These are phyloP conservation scores for Cercis canadensis DNA, from an alignment of 306 rosid species.

Conservation along the genomic window DNA sequence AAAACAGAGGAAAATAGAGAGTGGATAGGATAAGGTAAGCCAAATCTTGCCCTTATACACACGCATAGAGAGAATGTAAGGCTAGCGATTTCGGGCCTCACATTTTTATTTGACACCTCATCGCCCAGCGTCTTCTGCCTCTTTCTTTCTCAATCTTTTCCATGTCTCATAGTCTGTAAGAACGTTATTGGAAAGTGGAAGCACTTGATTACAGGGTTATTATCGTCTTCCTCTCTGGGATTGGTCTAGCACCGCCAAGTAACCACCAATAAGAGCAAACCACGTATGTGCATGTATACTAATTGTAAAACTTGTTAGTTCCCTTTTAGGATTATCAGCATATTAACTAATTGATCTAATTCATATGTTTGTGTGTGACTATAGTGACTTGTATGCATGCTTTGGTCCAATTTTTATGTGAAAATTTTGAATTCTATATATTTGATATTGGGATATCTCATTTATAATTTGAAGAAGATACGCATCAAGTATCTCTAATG, in stretches of 20 bases:
- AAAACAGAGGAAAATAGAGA: conserved; percentile 20
- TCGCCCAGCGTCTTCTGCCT: conserved; percentile 12
- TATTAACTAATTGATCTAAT: not conserved
- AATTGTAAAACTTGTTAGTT: not conserved
- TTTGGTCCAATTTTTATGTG: too few species aligned
- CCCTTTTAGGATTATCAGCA: too few species aligned
- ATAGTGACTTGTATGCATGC: too few species aligned
- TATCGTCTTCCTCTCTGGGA: not conserved
- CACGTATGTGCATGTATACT: not conserved
- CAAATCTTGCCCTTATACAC: conserved; percentile 36
- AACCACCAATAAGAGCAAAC: conserved; percentile 1
- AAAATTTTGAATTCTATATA: too few species aligned
- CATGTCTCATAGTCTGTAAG: not conserved
- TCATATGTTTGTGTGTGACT: too few species aligned
- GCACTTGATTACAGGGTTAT: not conserved
- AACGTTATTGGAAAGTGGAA: not conserved
- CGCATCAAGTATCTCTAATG: too few species aligned
- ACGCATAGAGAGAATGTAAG: conserved; percentile 40
- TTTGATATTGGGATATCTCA: too few species aligned
- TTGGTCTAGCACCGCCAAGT: not conserved
- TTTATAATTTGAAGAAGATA: too few species aligned
- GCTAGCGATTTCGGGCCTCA: conserved; percentile 78
- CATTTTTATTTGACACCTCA: conserved; percentile 56
- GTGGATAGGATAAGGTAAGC: conserved; percentile 90
- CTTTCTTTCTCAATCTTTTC: not conserved